Conservation (phyloP, 345 rosid genomes). For the Eucalyptus coolabah region DNA sequence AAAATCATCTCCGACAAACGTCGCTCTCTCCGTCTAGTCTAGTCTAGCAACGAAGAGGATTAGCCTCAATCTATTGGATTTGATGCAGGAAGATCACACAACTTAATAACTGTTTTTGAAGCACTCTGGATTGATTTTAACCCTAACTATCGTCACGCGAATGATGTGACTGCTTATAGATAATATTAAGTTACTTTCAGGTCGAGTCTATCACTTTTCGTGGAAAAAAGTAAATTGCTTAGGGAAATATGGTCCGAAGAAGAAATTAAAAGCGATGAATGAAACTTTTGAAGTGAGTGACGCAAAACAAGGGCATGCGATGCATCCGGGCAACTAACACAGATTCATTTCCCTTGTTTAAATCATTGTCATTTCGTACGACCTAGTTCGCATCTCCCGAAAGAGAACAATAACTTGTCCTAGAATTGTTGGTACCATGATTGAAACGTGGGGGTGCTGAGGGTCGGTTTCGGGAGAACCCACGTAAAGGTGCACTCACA, state of each 20-base stretch:
- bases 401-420: not conserved
- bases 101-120: not conserved
- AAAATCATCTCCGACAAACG: not conserved
- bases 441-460: not conserved
- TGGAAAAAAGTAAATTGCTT: too few relatives aligned
- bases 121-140: not conserved
- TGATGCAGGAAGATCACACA: not conserved
- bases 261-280: not conserved
- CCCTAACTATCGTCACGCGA: not conserved
- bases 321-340: not conserved
- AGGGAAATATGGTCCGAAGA: not conserved
- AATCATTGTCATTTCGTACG: too few relatives aligned
- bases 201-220: not conserved
- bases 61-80: not conserved
- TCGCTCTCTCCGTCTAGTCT: not conserved
- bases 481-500: not conserved
- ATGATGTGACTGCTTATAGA: not conserved
- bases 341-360: not conserved
- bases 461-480: not conserved
- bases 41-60: not conserved
- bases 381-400: not conserved
- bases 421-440: not conserved
- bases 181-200: not conserved
- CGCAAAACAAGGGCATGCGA: not conserved
- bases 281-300: not conserved